phyloP scores from a whole-genome alignment of 2,329 filamentous ascomycete genomes.

The Aspergillus fructus region DNA sequence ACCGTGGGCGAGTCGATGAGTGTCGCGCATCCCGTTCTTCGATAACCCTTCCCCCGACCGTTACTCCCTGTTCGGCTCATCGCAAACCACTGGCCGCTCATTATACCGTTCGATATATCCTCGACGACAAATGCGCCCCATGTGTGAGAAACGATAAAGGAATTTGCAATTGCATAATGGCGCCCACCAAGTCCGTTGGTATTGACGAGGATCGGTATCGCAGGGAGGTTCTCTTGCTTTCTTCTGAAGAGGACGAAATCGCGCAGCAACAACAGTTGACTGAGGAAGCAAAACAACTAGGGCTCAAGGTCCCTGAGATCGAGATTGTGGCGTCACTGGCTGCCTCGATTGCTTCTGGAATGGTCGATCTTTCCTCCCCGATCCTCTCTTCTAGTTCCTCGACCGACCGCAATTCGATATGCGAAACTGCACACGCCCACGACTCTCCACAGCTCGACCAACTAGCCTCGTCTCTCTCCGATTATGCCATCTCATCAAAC shows the following conservation, averaged over 20 bases:
- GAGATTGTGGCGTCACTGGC: constrained; percentile 34
- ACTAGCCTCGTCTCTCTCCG: constrained; percentile 31
- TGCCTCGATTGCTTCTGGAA: constrained; percentile 36
- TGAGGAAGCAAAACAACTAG: constrained; percentile 39
- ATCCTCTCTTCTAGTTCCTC: constrained; percentile 33
- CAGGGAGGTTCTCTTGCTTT: constrained; percentile 34
- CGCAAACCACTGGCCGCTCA: background rate
- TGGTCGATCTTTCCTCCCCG: constrained; percentile 35
- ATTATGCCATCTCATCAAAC: constrained; percentile 32
- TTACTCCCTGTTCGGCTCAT: background rate
- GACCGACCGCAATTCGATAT: constrained; percentile 32
- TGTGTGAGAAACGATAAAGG: constrained; percentile 13
- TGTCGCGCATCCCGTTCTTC: constrained; percentile 12
- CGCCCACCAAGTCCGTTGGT: constrained; percentile 14
- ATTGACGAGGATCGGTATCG: constrained; percentile 42
- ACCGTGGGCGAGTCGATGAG: constrained; percentile 32
- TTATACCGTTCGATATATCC: background rate
- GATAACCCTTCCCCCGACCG: constrained; percentile 9
- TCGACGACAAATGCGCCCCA: constrained; percentile 11
- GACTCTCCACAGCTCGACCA: constrained; percentile 29
- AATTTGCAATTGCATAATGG: constrained; percentile 26
- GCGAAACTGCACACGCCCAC: constrained; percentile 27
- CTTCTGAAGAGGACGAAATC: constrained; percentile 37
- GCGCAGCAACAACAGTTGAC: constrained; percentile 38
- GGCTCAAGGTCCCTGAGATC: constrained; percentile 35